phyloP scores from a whole-genome alignment of 345 rosid genomes.

The Acer negundo region DNA sequence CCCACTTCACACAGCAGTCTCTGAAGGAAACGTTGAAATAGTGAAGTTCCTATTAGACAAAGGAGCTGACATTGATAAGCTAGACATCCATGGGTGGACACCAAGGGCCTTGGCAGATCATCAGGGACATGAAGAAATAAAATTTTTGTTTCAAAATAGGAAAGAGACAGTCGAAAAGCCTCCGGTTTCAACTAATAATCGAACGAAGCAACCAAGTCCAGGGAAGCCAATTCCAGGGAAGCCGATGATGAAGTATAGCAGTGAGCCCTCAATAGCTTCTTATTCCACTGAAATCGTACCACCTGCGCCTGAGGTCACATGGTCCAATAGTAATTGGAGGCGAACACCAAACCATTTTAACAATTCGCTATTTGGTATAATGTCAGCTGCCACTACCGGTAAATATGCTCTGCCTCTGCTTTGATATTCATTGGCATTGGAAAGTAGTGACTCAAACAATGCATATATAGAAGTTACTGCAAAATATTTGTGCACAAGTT shows the following conservation, averaged over 20 bases:
- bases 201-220: not conserved
- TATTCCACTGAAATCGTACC: conserved; percentile 23
- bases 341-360: conserved; percentile 48
- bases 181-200: conserved; percentile 5
- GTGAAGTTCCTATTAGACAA: conserved; percentile 60
- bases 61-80: conserved; percentile 63
- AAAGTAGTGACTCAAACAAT: too few species aligned
- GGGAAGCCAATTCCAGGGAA: conserved; percentile 27
- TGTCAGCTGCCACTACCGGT: conserved; percentile 72
- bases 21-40: conserved; percentile 62
- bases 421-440: too few species aligned
- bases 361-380: conserved; percentile 76
- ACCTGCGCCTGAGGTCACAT: conserved; percentile 33
- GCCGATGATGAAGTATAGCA: conserved; percentile 52
- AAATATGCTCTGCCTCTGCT: not conserved
- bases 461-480: too few species aligned
- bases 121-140: conserved; percentile 79
- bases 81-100: conserved; percentile 76
- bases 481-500: too few species aligned
- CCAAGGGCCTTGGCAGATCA: conserved; percentile 71
- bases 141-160: conserved; percentile 35
- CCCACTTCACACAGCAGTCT: conserved; percentile 72
- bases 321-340: conserved; percentile 36
- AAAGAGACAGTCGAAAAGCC: conserved; percentile 10
- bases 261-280: conserved; percentile 57